phyloP scores from a whole-genome alignment of 768 basidiomycete genomes.

The Leucogyrophana mollusca region DNA sequence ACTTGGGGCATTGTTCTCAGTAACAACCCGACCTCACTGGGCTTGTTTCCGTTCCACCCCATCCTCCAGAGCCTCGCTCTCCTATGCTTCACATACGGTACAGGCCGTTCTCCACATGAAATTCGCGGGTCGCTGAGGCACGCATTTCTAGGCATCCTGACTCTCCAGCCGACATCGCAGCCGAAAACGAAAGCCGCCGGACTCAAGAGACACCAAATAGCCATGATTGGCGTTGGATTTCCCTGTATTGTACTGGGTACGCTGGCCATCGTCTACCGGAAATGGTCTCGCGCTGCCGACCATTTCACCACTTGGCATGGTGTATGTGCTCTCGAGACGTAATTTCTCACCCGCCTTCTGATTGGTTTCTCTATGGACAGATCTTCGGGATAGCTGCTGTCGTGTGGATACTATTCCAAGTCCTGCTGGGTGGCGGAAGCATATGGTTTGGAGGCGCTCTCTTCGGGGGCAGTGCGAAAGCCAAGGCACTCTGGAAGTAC shows the following conservation, averaged over 20 bases:
- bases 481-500: constrained; percentile 81
- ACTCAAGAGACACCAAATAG: constrained; percentile 65
- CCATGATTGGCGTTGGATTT: constrained; percentile 53
- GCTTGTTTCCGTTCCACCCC: constrained; percentile 72
- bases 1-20: constrained; percentile 48
- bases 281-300: constrained; percentile 42
- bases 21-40: constrained; percentile 42
- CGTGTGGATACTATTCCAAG: constrained; percentile 61
- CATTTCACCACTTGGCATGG: constrained; percentile 81
- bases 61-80: constrained; percentile 59
- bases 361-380: constrained; percentile 29
- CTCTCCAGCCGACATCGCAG: constrained; percentile 71
- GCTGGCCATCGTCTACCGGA: constrained; percentile 61
- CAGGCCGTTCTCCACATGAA: constrained; percentile 7
- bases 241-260: constrained; percentile 61
- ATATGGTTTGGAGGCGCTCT: constrained; percentile 71
- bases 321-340: constrained; percentile 36
- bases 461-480: constrained; percentile 71
- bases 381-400: constrained; percentile 64
- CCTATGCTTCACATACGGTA: constrained; percentile 61
- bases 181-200: constrained; percentile 66
- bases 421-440: constrained; percentile 65
- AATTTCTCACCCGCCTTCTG: background rate
- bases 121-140: background rate
- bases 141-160: constrained; percentile 57